Evolutionary conservation across 2,329 filamentous ascomycete species (phyloP).

Genomic region (Tolypocladium pustulatum): DNA sequence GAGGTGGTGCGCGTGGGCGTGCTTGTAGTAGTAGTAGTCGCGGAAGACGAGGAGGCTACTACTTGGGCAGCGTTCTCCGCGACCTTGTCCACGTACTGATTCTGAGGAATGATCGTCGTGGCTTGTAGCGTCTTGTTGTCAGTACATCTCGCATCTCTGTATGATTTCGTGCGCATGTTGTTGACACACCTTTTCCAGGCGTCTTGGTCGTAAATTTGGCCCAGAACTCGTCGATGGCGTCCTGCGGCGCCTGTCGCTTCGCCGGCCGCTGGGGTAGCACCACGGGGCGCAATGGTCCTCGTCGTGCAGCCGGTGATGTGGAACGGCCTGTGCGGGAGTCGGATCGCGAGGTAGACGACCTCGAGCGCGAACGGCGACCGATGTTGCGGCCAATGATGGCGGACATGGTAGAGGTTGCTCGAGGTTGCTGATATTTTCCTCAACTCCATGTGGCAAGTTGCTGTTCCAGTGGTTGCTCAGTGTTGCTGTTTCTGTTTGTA

Average conservation of each 20-base stretch:
- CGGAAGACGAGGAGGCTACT: background rate
- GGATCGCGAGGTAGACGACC: background rate
- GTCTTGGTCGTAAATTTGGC: constrained; percentile 57
- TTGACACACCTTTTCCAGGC: constrained; percentile 51
- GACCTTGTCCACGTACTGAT: constrained; percentile 51
- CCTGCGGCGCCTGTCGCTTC: constrained; percentile 53
- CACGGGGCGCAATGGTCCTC: background rate
- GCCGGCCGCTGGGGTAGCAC: constrained; percentile 1
- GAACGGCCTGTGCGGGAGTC: background rate
- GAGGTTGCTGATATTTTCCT: background rate
- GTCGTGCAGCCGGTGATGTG: background rate
- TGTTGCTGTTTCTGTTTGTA: background rate
- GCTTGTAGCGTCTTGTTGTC: constrained; percentile 25
- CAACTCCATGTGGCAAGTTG: background rate
- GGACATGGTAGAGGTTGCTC: background rate
- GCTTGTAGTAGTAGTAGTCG: background rate
- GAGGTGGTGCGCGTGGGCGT: constrained; percentile 36
- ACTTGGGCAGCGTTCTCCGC: constrained; percentile 29
- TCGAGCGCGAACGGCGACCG: background rate
- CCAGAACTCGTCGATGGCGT: constrained; percentile 64
- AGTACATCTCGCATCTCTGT: background rate
- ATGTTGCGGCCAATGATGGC: constrained; percentile 1
- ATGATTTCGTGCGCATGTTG: background rate
- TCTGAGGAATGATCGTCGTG: constrained; percentile 59
- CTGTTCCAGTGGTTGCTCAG: background rate